Percentiles rank a stretch among this genome's conserved stretches.
Evolutionary conservation across 495 filamentous ascomycete species (phyloP).

Genomic region (Talaromyces adpressus): DNA sequence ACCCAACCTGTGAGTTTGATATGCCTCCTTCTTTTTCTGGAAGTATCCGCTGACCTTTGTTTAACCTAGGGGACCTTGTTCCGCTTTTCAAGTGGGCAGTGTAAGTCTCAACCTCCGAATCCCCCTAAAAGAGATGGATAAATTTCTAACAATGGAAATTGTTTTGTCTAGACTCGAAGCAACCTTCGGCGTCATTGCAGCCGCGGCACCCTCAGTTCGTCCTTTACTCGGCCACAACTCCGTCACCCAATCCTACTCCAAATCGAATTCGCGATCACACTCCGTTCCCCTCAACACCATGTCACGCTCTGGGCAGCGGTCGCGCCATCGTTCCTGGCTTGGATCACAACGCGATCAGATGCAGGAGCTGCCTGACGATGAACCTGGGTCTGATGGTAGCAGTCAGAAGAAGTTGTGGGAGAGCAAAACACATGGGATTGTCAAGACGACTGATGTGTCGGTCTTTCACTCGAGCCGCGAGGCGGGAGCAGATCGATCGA

Average conservation of each 20-base stretch:
- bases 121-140: background rate
- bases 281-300: background rate
- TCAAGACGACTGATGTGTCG: background rate
- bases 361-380: background rate
- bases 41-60: background rate
- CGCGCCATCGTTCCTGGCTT: background rate
- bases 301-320: background rate
- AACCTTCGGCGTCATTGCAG: background rate
- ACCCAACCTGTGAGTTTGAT: background rate
- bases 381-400: background rate
- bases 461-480: background rate
- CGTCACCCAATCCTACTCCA: conserved; percentile 8
- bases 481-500: background rate
- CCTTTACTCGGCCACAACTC: conserved; percentile 11
- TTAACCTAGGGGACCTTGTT: background rate
- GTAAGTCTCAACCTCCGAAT: background rate
- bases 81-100: conserved; percentile 4
- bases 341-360: background rate
- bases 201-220: conserved; percentile 5
- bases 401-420: background rate
- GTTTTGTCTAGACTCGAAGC: background rate
- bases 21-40: background rate
- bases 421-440: background rate
- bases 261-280: conserved; percentile 4
- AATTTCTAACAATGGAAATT: background rate